Base-by-base conservation (phyloP, 768 basidiomycete genomes). In the Saitozyma sp. region DNA sequence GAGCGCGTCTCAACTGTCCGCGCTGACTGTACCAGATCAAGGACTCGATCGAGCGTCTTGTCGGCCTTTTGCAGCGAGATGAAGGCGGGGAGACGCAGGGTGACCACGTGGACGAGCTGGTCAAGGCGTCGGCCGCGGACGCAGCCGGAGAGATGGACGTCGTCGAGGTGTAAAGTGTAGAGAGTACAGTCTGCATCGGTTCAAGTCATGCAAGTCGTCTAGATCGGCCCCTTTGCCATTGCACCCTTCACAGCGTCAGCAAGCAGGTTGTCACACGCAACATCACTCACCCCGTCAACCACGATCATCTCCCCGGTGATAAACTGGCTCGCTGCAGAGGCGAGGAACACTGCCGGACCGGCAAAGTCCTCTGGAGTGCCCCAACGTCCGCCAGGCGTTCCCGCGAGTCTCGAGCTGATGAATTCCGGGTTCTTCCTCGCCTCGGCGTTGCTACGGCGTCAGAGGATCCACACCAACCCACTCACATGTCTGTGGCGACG, bases 11-110 rank as follows among this genome's bases (percentile, higher is more conserved):
- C 52, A 41, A 43, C 19, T 56, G 42, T 43, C 42, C 45, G 43
- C 9, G 14, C 39, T 39, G 49, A n/a, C 20, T 13, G 16, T 46
- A 37, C 39, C 70, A 95, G 91, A 86, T 95, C 52, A 86, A 87
- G 2, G 91, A 92, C 75, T 88, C 89, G 50, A 89, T 96, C 46
- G 91, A 92, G 72, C 86, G 92, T 14, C 82, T 98, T 8, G 96
- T 97, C 4, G 88, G 85, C 65, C 80, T 97, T n/a, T 76, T 99
- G 5, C 78, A 80, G 63, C 67, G 80, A 19, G 80, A 80, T 55
- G 80, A 80, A 62, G 75, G 78, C 0, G 56, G 61, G 7, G 80
- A 79, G 9, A 77, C 78, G 2, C 74, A 69, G 75, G 64, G 59
- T 1, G 82, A 82, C 20, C 73, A 76, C 13, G 85, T 89, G 57